Evolutionary conservation across 495 filamentous ascomycete genomes (phyloP).

Genomic region (Annulohypoxylon stygium): DNA sequence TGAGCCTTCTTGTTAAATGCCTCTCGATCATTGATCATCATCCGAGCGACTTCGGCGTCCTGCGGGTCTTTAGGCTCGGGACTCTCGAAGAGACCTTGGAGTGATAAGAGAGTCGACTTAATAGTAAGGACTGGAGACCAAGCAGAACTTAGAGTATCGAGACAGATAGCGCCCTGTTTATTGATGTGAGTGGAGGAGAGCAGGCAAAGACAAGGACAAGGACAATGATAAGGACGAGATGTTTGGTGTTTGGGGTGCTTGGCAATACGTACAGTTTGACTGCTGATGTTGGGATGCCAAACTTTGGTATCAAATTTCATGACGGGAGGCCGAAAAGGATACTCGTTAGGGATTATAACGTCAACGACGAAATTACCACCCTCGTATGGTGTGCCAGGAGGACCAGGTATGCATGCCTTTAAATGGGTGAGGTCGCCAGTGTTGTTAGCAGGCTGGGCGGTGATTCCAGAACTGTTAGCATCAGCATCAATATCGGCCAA

Average conservation of each 20-base stretch:
- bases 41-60: slow-evolving; percentile 93
- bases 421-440: slow-evolving; percentile 85
- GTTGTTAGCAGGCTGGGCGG: slow-evolving; percentile 71
- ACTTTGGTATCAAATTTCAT: slow-evolving; percentile 97
- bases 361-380: slow-evolving; percentile 87
- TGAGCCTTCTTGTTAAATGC: slow-evolving; percentile 86
- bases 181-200: not conserved
- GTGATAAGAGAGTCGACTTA: slow-evolving; percentile 91
- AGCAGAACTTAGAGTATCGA: slow-evolving; percentile 88
- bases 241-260: no score
- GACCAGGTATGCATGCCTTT: slow-evolving; percentile 84
- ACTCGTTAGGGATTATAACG: slow-evolving; percentile 87
- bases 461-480: slow-evolving; percentile 75
- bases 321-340: slow-evolving; percentile 90
- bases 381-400: slow-evolving; percentile 94
- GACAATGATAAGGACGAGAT: not conserved
- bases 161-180: slow-evolving; percentile 92
- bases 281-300: slow-evolving; percentile 98
- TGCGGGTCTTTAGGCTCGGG: slow-evolving; percentile 98
- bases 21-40: slow-evolving; percentile 83
- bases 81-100: slow-evolving; percentile 91
- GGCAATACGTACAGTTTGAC: slow-evolving; percentile 81
- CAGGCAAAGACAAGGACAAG: not conserved
- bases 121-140: slow-evolving; percentile 98
- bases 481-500: slow-evolving; percentile 87